Base-by-base conservation (phyloP, 306 rosid genomes). In the Cicer chorassanicum region DNA sequence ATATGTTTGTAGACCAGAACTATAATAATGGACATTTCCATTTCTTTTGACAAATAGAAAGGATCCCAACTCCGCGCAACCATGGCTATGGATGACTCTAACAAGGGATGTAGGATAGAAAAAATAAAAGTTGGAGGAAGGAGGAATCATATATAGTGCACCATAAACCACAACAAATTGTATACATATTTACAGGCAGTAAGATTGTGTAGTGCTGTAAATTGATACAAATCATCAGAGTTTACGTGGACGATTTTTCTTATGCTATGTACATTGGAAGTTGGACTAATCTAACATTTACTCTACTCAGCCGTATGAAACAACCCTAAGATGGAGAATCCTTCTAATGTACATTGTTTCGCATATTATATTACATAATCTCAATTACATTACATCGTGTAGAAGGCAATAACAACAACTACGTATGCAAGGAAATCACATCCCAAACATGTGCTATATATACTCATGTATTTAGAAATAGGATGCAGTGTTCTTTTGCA, bases 211-310 rank as follows among this genome's bases (percentile, higher is more conserved):
- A 13, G 64, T 5, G 15, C 2, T 19, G 4, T 19, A 21, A 43
- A 29, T 36, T 13, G 2, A 50, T 41, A 57, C 46, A 12, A 53
- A 44, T 39, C 59, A 8, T 9, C 13, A 51, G 2, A 73, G 38
- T 15, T 16, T 50, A 74, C 51, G 74, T 0, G 45, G 40, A 41
- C 8, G 12, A 65, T 18, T 65, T 59, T 9, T 3, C 42, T 29
- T 64, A 45, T 46, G 46, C 48, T 74, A 74, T 70, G 54, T 81
- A 81, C 85, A 81, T 6, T 12, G 66, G 55, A 21, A 39, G 16
- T 63, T 7, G n/a, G 49, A 69, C 64, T 57, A 43, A 68, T 57
- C 61, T 19, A 51, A 48, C 45, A 44, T 76, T 76, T 68, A 45
- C 54, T 36, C 78, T 41, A 65, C 24, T 38, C 29, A 74, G 50